Base-by-base conservation (phyloP, 2,329 filamentous ascomycete genomes). In the Pseudogymnoascus verrucosus region DNA sequence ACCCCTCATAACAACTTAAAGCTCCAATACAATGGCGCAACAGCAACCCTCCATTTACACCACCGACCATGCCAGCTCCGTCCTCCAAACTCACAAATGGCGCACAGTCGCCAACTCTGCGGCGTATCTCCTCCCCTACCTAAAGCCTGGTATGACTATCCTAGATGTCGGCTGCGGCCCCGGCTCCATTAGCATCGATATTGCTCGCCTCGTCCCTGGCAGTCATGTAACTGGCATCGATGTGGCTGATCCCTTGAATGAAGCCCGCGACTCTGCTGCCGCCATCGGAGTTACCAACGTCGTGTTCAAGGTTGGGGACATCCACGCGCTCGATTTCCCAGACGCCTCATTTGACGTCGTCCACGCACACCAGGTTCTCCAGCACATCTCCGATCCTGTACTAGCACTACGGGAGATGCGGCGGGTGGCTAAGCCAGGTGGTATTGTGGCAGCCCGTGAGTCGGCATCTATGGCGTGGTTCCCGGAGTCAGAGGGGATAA, bases 321-420 rank as follows among this genome's bases (percentile, higher is more conserved):
- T 68, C 21, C 69, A 71, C 63, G 63, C 67, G 1, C 65, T 76
- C 8, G 67, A 70, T 78, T 73, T 79, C 51, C 66, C 74, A 2
- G 79, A 85, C 63, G 75, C 74, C 28, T 70, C 75, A 2, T 87
- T 87, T 66, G 85, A 88, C 67, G 71, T 87, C n/a, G 83, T 86
- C 5, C 80, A 82, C 68, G 79, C 78, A 23, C 82, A 85, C 68
- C 83, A 86, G 69, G 79, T 87, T 3, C 74, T 87, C 8, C 78
- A 81, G 66, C 84, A 87, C 71, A 73, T 87, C 3, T 71, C 74
- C 21, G 76, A 82, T 65, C 83, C 83, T 0, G 72, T 82, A 0
- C 69, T 72, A 1, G 79, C 81, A 2, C 71, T 86, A 64, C 72
- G 74, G 21, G 81, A 84, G 68, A 83, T 87, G 80, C 76, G 78